phyloP scores from a whole-genome alignment of 2,329 filamentous ascomycete genomes.

The Cladophialophora chaetospira region DNA sequence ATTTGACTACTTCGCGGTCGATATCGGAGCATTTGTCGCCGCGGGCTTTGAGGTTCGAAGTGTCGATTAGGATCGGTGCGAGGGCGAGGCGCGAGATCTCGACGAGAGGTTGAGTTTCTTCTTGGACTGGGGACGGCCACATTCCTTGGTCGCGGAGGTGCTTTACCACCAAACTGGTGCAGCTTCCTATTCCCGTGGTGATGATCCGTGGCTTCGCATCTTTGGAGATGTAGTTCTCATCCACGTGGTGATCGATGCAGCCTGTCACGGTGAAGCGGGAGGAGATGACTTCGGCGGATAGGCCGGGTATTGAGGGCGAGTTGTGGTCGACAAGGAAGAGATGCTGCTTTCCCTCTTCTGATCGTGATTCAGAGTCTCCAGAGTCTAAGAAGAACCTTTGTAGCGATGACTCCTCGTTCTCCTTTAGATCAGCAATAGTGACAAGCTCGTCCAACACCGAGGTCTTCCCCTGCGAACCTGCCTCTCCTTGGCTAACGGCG shows the following conservation, averaged over 20 bases:
- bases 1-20: conserved; percentile 51
- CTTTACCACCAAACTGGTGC: conserved; percentile 58
- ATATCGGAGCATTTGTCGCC: conserved; percentile 49
- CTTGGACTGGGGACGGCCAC: conserved; percentile 42
- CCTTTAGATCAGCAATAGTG: conserved; percentile 44
- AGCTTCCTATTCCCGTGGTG: conserved; percentile 58
- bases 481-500: conserved; percentile 36
- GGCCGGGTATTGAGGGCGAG: conserved; percentile 40
- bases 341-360: conserved; percentile 11
- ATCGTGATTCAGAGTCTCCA: neutral
- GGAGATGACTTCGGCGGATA: conserved; percentile 40
- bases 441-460: conserved; percentile 39
- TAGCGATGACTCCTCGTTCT: conserved; percentile 12
- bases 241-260: conserved; percentile 64
- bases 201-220: conserved; percentile 55
- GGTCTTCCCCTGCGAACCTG: conserved; percentile 31
- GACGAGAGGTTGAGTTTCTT: conserved; percentile 34
- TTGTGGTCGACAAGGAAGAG: conserved; percentile 50
- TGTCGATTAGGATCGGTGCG: conserved; percentile 48
- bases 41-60: conserved; percentile 46
- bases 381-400: conserved; percentile 10
- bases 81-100: conserved; percentile 48
- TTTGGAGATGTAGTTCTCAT: conserved; percentile 55
- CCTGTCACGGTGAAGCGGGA: conserved; percentile 49
- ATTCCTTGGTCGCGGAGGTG: conserved; percentile 50